Percentiles rank a stretch among this genome's conserved stretches.
These are phyloP conservation scores for Flaveria bidentis DNA, from an alignment of 129 eudicot genomes.

Conservation along the genomic window DNA sequence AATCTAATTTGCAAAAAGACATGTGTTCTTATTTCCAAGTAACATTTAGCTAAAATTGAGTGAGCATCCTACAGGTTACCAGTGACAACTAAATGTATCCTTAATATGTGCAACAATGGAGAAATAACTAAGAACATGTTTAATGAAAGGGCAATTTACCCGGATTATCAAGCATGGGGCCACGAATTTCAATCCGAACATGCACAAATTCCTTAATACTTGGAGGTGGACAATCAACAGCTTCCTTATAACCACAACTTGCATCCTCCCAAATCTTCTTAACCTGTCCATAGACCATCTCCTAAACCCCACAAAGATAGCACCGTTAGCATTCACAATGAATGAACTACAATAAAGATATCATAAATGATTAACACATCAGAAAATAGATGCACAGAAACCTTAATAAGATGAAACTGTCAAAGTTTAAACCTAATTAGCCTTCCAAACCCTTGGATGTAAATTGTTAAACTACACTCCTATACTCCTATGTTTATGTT, in stretches of 20 bases:
- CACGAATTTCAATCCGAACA: slow-evolving; percentile 67
- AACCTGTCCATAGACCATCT: slow-evolving; percentile 31
- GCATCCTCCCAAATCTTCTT: slow-evolving; percentile 33
- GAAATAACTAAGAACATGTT: not conserved
- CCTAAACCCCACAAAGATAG: slow-evolving; percentile 36
- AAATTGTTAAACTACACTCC: not conserved
- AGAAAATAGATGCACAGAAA: slow-evolving; percentile 2
- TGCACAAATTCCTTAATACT: slow-evolving; percentile 70
- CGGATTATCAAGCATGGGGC: slow-evolving; percentile 79
- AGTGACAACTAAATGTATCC: not conserved
- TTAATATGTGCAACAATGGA: not conserved
- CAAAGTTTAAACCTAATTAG: not conserved
- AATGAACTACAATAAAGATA: not conserved
- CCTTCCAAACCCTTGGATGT: too few species aligned
- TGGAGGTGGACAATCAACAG: slow-evolving; percentile 11
- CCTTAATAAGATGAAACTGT: slow-evolving; percentile 21
- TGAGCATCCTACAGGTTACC: not conserved
- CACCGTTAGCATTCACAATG: slow-evolving; percentile 14
- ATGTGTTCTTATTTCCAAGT: slow-evolving; percentile 1
- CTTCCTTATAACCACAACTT: slow-evolving; percentile 8
- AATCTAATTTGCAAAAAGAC: slow-evolving; percentile 8
- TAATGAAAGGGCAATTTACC: slow-evolving; percentile 44
- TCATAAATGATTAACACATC: not conserved
- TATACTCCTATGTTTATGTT: not conserved
- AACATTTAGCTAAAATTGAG: slow-evolving; percentile 18